Evolutionary conservation across 2,329 filamentous ascomycete species (phyloP), one percentile per base, ranked within the genome.

Genomic region (Xylaria sp.): DNA sequence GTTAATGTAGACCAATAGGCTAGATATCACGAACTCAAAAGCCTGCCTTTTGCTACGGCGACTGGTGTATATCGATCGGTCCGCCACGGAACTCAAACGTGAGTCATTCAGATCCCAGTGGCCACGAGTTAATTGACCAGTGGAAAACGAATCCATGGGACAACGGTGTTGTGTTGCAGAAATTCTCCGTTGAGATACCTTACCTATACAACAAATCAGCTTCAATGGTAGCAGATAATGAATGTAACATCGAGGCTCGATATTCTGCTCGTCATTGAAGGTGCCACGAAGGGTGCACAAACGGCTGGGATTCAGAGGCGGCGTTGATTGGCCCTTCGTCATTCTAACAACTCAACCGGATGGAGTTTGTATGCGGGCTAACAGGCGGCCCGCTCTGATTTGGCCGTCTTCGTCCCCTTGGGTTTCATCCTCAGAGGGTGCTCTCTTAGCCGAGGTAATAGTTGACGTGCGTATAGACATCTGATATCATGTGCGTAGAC

Each of bases 51-150:
- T 57, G 38, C 53, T 15, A 23, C 26, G 13, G 28, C 11, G 9
- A 13, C 17, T 17, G 46, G 17, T 44, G 42, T 31, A 57, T 63
- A 53, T n/a, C 49, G 26, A 53, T 33, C 49, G 26, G 26, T n/a
- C 49, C 49, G 23, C 15, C 26, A n/a, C 2, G 28, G 26, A 2
- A 2, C 17, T 53, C 15, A 28, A 53, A 33, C 26, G 26, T 54
- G 20, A 31, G 9, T 48, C 46, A 36, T 38, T 33, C 38, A 26
- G 31, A 36, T 15, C 28, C 36, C n/a, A 28, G 23, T 4, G 44
- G 38, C 23, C 23, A 51, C 26, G 20, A 36, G 26, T 54, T 17
- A 6, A 40, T 28, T 6, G 7, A 28, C 23, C 23, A 31, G 36
- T 44, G 36, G 36, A 23, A 44, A 38, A 10, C 4, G 36, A 31